A percentile compares a stretch with the other conserved stretches of the same genome.
phyloP scores from a whole-genome alignment of 768 basidiomycete genomes.

The Suillus fuscotomentosus region DNA sequence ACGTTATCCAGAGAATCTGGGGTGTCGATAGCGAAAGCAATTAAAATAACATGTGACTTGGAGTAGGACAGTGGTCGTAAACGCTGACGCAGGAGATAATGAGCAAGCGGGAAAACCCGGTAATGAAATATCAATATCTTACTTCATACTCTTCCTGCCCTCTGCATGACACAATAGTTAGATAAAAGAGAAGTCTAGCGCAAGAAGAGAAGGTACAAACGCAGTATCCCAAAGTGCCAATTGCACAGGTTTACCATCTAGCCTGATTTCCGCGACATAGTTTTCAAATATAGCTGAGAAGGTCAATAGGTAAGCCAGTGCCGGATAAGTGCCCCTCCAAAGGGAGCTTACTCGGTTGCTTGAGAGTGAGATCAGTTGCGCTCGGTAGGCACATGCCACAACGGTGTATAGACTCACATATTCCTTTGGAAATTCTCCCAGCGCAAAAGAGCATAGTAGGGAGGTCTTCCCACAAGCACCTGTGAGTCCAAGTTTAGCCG shows the following conservation, averaged over 20 bases:
- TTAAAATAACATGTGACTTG: slow-evolving; percentile 97
- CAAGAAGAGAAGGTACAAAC: slow-evolving; percentile 48
- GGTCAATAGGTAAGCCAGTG: not conserved
- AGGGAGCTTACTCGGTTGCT: slow-evolving; percentile 48
- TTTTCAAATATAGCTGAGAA: slow-evolving; percentile 91
- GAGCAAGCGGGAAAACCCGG: slow-evolving; percentile 1
- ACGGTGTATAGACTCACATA: slow-evolving; percentile 59
- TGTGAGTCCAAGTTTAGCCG: slow-evolving; percentile 26
- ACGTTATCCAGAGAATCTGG: slow-evolving; percentile 98
- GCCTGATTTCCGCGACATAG: slow-evolving; percentile 96
- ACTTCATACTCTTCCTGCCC: slow-evolving; percentile 99
- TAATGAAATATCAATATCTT: not conserved
- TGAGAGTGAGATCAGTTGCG: slow-evolving; percentile 7
- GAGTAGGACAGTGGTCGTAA: slow-evolving; percentile 96
- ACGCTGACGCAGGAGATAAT: slow-evolving; percentile 47
- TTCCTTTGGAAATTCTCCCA: slow-evolving; percentile 95
- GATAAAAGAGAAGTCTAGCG: slow-evolving; percentile 1
- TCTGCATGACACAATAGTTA: slow-evolving; percentile 40
- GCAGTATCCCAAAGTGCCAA: slow-evolving; percentile 99
- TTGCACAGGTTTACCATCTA: slow-evolving; percentile 97
- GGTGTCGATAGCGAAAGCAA: slow-evolving; percentile 94
- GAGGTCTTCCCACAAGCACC: slow-evolving; percentile 98
- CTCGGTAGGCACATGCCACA: slow-evolving; percentile 6
- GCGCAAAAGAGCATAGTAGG: slow-evolving; percentile 84
- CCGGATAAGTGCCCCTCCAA: not conserved